Evolutionary conservation across 2,329 filamentous ascomycete genomes (phyloP), one percentile per base, ranked within the genome.

Genomic region (Botrytis tulipae): DNA sequence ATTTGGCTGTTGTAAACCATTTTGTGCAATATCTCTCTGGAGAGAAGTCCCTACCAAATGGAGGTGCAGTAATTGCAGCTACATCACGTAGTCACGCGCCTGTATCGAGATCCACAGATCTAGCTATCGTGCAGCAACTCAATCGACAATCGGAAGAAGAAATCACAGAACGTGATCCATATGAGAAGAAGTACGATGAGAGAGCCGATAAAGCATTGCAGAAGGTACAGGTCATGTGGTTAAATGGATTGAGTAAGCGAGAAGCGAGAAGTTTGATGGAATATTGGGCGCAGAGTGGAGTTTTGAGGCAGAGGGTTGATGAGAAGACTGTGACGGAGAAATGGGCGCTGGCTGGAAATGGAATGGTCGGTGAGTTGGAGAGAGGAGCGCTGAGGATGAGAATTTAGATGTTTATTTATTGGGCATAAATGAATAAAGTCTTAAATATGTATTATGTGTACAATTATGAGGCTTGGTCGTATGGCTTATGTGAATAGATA

Each of bases 261-360:
- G 95, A 98, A 83, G 90, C 93, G 18, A 88, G 91, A 74, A 87
- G 90, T 0, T 85, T 97, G 78, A 91, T 98, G 90, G 94, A 98
- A 84, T 98, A 98, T 84, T 98, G 95, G 86, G 94, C 93, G 8
- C 90, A 89, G 51, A 97, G 93, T 82, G 96, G 95, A 20, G 86
- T 97, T 81, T 82, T 97, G 80, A 88, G 92, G 76, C 85, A 88
- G 75, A 86, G 85, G 63, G 86, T 98, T 68, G 91, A 93, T 79
- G 90, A 95, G 80, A 85, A 85, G 76, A 86, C 87, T 75, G 91
- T 98, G 51, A 86, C 87, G 35, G 92, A 97, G 86, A 93, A 93
- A 84, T 97, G 95, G 94, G 90, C 90, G 67, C 81, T 98, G 78
- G 90, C 91, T 67, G 94, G 94, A 35, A 90, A 92, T 79, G 95